Evolutionary conservation across 768 basidiomycete genomes (phyloP).

Genomic region (Boletus coccyginus): DNA sequence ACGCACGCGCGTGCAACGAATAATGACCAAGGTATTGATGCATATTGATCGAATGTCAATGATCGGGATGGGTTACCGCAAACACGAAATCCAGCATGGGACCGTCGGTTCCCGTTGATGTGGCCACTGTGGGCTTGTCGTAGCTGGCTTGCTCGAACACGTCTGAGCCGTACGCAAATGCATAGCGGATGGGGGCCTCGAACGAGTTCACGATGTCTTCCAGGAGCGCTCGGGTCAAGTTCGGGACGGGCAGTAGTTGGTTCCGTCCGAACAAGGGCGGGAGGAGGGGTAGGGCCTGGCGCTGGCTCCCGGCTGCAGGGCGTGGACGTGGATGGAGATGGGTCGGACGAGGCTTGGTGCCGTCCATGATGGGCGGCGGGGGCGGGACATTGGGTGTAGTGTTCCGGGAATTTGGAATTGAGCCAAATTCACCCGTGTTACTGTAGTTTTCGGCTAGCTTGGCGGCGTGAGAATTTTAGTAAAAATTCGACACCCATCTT

Average conservation of each 20-base stretch:
- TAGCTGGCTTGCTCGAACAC: slow-evolving; percentile 94
- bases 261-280: slow-evolving; percentile 77
- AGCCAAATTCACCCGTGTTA: too few relatives aligned
- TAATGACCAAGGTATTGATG: slow-evolving; percentile 90
- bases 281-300: slow-evolving; percentile 47
- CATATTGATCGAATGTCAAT: slow-evolving; percentile 97
- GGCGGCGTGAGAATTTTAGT: too few relatives aligned
- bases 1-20: slow-evolving; percentile 76
- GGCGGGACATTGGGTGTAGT: slow-evolving; percentile 29
- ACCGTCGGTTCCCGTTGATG: slow-evolving; percentile 32
- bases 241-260: slow-evolving; percentile 76
- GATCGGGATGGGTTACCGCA: slow-evolving; percentile 87
- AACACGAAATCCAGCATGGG: slow-evolving; percentile 98
- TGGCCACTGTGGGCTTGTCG: slow-evolving; percentile 24
- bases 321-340: slow-evolving; percentile 45
- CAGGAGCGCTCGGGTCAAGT: slow-evolving; percentile 74
- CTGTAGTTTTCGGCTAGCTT: too few relatives aligned
- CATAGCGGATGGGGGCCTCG: slow-evolving; percentile 91
- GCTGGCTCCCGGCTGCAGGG: slow-evolving; percentile 24
- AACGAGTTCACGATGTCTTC: slow-evolving; percentile 79
- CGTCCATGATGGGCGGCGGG: slow-evolving; percentile 29
- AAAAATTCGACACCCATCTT: too few relatives aligned
- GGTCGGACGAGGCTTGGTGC: slow-evolving; percentile 29
- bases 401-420: too few relatives aligned
- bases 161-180: slow-evolving; percentile 95